Evolutionary conservation across 176 grass and related monocot genomes (phyloP), one percentile per base, ranked within the genome.

Genomic region (Elaeis guineensis): DNA sequence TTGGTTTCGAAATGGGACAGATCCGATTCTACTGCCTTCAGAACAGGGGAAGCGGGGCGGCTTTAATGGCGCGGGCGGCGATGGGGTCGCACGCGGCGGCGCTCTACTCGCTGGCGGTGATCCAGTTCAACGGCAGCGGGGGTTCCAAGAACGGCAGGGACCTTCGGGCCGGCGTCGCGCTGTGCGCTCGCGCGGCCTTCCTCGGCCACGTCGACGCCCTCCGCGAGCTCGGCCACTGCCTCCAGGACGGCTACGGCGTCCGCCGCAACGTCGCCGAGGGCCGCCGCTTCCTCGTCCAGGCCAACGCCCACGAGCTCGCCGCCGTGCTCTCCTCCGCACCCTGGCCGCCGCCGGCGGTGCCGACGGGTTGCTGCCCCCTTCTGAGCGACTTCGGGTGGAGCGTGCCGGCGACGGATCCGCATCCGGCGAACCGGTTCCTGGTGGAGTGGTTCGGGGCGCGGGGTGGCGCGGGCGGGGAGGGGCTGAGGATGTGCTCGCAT

Each of bases 41-140:
- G 1, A 81, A 58, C 70, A 62, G 86, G 16, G 79, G 79, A 70
- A 56, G 79, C 55, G 90, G 90, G 24, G 86, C 82, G 1, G 79
- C 82, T 9, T 48, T 83, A 23, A 78, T 95, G 6, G 90, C 90
- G 51, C 69, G 76, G 51, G 86, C 90, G 18, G 90, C 90, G 1
- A 78, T 90, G 0, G 76, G 85, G 26, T 84, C 82, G 9, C 86
- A 95, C 74, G 67, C 84, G 7, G 84, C 77, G 57, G 89, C 89
- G 51, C 77, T 89, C 1, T 94, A 94, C 63, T 88, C 89, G 1
- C 77, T 94, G 3, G 89, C 84, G 1, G 77, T 94, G 1, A 85
- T 94, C 17, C 84, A 94, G 78, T 94, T 94, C 74, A 94, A 94
- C 78, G 89, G 84, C 0, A 88, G 84, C 60, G 89, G 89, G 1